Base-by-base conservation (phyloP, 257 asterid genomes). In the Buddleja alternifolia region DNA sequence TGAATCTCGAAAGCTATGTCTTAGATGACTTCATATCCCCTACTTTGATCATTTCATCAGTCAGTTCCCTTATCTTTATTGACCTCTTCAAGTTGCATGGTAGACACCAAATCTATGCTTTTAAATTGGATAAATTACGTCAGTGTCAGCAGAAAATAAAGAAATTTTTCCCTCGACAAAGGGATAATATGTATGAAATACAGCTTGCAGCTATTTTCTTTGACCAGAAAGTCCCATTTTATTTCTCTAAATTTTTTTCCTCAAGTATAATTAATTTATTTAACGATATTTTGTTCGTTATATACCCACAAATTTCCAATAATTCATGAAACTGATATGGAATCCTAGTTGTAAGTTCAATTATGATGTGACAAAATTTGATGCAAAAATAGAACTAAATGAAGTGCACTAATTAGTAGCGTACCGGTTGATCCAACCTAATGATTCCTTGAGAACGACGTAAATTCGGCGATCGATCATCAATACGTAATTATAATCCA, bases 21-120 rank as follows among this genome's bases (percentile, higher is more conserved):
- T 14, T 10, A 25, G 34, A 63, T 54, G 71, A 54, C 20, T 24
- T 45, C 66, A 74, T 10, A 32, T n/a, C 29, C 34, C n/a, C 58
- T 25, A 29, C 3, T 45, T 47, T 63, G 10, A 29, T 25, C 14
- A 48, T 34, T 65, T 50, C 29, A n/a, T 48, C 20, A 17, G 9
- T 24, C 44, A 20, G 54, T 60, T 60, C 36, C 72, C 71, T 74
- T 55, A 62, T 75, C 80, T 46, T 58, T 41, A 23, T 10, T 42
- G 25, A 23, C 50, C 14, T 21, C 46, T 48, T 57, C 73, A 71
- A 64, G 48, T 58, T 55, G 77, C 46, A 66, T 36, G 23, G 81
- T 67, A 32, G 32, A 29, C 64, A 73, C 71, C 82, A 68, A 77
- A 77, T 20, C 63, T 73, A 63, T 77, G 76, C 78, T 77, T 73